Conservation (phyloP, 352 stramenopile genomes). For the Phytophthora meadii region DNA sequence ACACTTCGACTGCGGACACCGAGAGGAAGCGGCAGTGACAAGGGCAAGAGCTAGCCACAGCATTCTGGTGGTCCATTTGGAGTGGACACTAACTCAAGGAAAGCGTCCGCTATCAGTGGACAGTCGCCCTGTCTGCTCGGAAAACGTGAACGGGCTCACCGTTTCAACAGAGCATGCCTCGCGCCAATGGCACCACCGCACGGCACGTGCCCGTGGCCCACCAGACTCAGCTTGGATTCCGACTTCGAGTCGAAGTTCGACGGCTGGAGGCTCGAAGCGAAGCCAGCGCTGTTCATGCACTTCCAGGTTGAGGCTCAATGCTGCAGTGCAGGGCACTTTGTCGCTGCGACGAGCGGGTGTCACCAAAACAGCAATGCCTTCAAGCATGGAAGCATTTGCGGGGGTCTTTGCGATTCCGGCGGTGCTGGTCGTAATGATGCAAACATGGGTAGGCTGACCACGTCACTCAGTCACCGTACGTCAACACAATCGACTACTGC, state of each 20-base stretch:
- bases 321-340: not conserved
- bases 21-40: constrained; percentile 7
- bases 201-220: constrained; percentile 6
- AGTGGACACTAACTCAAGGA: no score
- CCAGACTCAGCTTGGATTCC: not conserved
- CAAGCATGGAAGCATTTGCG: not conserved
- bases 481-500: not conserved
- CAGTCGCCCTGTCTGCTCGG: not conserved
- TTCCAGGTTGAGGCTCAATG: no score
- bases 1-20: constrained; percentile 16
- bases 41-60: not conserved
- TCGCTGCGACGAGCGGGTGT: not conserved
- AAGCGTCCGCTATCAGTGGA: not conserved
- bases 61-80: no score
- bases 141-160: constrained; percentile 6
- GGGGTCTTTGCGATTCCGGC: not conserved
- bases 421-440: constrained; percentile 5
- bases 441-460: not conserved
- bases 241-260: no score
- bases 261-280: no score
- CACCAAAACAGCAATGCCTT: not conserved
- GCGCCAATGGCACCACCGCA: constrained; percentile 5
- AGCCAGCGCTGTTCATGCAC: no score
- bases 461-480: constrained; percentile 13
- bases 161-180: constrained; percentile 12